These are phyloP conservation scores for Zymoseptoria pseudotritici DNA, from an alignment of 2,329 filamentous ascomycete species.

Conservation along the genomic window DNA sequence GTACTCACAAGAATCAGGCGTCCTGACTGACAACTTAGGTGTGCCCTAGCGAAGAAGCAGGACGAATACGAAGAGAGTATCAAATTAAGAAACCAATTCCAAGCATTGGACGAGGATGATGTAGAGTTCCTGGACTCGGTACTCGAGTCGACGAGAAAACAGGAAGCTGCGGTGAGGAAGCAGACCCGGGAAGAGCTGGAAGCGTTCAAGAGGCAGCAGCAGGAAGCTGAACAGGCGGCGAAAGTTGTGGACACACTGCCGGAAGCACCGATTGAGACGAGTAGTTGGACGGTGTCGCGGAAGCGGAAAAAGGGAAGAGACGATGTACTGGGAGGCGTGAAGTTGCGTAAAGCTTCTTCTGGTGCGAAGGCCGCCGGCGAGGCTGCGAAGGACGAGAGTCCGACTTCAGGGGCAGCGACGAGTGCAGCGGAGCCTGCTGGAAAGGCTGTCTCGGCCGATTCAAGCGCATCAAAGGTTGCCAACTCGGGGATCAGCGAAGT, in stretches of 20 bases:
- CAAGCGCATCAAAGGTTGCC: not conserved
- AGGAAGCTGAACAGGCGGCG: conserved; percentile 48
- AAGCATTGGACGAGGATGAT: conserved; percentile 70
- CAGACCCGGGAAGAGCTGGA: conserved; percentile 55
- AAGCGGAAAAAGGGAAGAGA: conserved; percentile 34
- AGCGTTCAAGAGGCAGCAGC: conserved; percentile 51
- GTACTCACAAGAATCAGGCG: too few relatives aligned
- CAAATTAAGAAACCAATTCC: conserved; percentile 68
- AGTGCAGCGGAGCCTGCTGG: not conserved
- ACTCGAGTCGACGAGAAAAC: conserved; percentile 48
- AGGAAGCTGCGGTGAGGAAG: conserved; percentile 50
- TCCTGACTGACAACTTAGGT: too few relatives aligned
- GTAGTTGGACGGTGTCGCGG: conserved; percentile 15
- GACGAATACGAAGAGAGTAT: conserved; percentile 70
- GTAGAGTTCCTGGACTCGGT: conserved; percentile 62
- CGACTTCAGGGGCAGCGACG: not conserved
- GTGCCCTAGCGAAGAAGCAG: too few relatives aligned
- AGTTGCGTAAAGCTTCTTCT: conserved; percentile 35
- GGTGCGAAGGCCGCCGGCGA: conserved; percentile 9
- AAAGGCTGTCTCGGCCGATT: not conserved
- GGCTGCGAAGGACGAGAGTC: not conserved
- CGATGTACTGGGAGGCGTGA: conserved; percentile 36
- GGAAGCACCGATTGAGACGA: conserved; percentile 39
- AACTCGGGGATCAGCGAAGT: not conserved
- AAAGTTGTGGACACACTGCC: conserved; percentile 41